These are phyloP conservation scores for Jamesozyma lodderae DNA, from an alignment of 805 yeast species.

Conservation along the genomic window DNA sequence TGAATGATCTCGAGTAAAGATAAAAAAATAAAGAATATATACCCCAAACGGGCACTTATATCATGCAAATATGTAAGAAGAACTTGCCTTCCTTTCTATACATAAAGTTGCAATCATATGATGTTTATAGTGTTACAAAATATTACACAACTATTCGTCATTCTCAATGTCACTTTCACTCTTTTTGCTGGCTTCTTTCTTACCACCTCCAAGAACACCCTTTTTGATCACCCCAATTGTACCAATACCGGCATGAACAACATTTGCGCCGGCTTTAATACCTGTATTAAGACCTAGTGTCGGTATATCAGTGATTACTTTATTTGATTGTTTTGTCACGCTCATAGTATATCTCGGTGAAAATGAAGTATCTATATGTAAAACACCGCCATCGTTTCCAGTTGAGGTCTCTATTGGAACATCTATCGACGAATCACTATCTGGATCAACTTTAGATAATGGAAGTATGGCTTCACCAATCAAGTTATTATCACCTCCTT, in stretches of 20 bases:
- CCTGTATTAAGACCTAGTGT: conserved; percentile 44
- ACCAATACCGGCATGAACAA: conserved; percentile 36
- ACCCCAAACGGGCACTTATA: too few relatives aligned
- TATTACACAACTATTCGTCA: background rate
- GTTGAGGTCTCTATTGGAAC: conserved; percentile 35
- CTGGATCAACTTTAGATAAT: conserved; percentile 52
- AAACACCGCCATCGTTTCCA: conserved; percentile 44
- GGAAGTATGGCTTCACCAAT: conserved; percentile 54
- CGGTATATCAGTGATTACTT: conserved; percentile 38
- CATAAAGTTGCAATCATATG: too few relatives aligned
- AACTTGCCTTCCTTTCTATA: too few relatives aligned
- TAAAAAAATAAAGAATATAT: too few relatives aligned
- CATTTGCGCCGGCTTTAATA: conserved; percentile 33
- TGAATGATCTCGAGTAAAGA: too few relatives aligned
- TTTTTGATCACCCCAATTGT: conserved; percentile 27
- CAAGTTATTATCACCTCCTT: conserved; percentile 73
- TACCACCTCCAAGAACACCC: conserved; percentile 3
- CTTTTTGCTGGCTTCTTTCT: background rate
- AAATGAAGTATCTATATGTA: conserved; percentile 50
- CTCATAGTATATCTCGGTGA: conserved; percentile 57
- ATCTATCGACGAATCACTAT: conserved; percentile 39
- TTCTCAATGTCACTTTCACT: background rate
- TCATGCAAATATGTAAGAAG: too few relatives aligned
- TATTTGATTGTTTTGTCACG: conserved; percentile 31
- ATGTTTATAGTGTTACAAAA: too few relatives aligned